Evolutionary conservation across 257 asterid genomes (phyloP).

Genomic region (Solanum bulbocastanum): DNA sequence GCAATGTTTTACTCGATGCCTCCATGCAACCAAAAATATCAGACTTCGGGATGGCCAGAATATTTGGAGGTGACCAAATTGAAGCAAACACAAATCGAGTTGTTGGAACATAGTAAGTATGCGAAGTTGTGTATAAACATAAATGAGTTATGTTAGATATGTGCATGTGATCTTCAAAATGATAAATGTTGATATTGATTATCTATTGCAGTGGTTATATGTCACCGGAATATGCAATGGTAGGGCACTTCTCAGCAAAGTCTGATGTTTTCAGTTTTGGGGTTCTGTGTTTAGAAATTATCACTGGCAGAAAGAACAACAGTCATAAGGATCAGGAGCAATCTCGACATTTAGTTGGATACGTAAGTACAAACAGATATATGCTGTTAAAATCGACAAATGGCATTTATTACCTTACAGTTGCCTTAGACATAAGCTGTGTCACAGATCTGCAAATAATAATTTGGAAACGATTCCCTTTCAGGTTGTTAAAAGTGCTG

Average conservation of each 20-base stretch:
- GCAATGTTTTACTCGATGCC: slow-evolving; percentile 20
- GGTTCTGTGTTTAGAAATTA: slow-evolving; percentile 18
- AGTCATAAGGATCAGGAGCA: background rate
- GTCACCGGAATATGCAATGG: slow-evolving; percentile 39
- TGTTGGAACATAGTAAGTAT: slow-evolving; percentile 26
- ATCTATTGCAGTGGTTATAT: slow-evolving; percentile 25
- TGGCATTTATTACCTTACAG: background rate
- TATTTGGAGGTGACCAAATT: slow-evolving; percentile 13
- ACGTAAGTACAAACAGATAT: slow-evolving; percentile 10
- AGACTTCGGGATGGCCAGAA: slow-evolving; percentile 33
- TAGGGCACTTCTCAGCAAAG: slow-evolving; percentile 21
- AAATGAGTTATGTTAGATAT: background rate
- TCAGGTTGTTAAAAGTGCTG: background rate
- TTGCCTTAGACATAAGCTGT: background rate
- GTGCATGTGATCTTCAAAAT: background rate
- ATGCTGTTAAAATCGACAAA: background rate
- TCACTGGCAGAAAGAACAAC: slow-evolving; percentile 16
- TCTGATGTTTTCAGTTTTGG: slow-evolving; percentile 26
- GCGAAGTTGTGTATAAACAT: background rate
- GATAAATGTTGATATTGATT: background rate
- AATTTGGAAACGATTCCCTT: background rate
- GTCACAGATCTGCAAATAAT: background rate
- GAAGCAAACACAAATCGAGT: slow-evolving; percentile 25
- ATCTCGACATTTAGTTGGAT: slow-evolving; percentile 8
- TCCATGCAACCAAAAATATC: slow-evolving; percentile 30